phyloP scores from a whole-genome alignment of 73 alveolate species.

The Urostyla sp. region DNA sequence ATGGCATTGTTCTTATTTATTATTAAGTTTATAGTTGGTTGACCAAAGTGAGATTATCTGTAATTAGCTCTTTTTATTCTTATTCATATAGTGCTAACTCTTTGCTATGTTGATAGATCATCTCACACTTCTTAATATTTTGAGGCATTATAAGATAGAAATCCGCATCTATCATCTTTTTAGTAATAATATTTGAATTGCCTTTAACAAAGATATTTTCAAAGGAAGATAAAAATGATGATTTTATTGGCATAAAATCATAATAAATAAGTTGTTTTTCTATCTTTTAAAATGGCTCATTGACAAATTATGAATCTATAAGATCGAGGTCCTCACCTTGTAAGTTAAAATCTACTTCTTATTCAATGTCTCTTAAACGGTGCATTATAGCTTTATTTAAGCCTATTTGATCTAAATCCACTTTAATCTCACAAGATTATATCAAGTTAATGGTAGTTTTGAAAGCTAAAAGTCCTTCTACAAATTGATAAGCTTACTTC shows the following conservation, averaged over 20 bases:
- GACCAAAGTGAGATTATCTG: too few species aligned
- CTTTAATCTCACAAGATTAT: slow-evolving; percentile 21
- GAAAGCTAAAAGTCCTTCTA: slow-evolving; percentile 52
- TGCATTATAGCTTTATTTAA: slow-evolving; percentile 39
- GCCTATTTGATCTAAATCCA: slow-evolving; percentile 27
- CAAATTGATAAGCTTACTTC: slow-evolving; percentile 33
- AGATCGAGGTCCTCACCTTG: slow-evolving; percentile 42
- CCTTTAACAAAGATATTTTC: slow-evolving; percentile 22
- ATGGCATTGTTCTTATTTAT: too few species aligned
- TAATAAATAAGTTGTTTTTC: slow-evolving; percentile 39
- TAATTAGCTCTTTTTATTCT: slow-evolving; percentile 3
- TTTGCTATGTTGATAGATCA: slow-evolving; percentile 19
- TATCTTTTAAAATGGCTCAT: slow-evolving; percentile 55
- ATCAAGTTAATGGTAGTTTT: slow-evolving; percentile 5
- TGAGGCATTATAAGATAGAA: slow-evolving; percentile 39
- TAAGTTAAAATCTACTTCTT: slow-evolving; percentile 49
- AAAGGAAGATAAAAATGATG: background rate
- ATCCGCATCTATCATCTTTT: slow-evolving; percentile 37
- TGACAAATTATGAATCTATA: slow-evolving; percentile 28
- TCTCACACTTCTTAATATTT: slow-evolving; percentile 10
- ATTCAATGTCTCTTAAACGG: slow-evolving; percentile 37
- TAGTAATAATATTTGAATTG: slow-evolving; percentile 51
- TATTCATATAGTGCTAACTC: slow-evolving; percentile 1
- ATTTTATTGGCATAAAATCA: slow-evolving; percentile 51
- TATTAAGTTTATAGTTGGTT: too few species aligned